These are phyloP conservation scores for Dioscorea zingiberensis DNA, from an alignment of 106 monocot species.

Conservation along the genomic window DNA sequence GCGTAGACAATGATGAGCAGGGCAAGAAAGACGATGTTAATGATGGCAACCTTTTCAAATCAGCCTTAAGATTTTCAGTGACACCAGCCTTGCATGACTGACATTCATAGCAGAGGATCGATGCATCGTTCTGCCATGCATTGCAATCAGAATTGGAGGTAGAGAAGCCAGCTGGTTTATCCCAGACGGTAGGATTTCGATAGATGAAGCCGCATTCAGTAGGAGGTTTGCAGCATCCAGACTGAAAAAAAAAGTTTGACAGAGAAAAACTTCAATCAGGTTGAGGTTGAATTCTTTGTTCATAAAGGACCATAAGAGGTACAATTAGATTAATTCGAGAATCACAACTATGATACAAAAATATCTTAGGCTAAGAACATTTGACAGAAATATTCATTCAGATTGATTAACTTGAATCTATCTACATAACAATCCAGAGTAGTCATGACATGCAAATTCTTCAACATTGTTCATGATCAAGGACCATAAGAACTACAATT, in stretches of 20 bases:
- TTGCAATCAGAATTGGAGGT: neutral
- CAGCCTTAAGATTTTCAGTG: neutral
- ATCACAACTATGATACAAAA: no score
- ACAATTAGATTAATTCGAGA: no score
- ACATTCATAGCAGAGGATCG: neutral
- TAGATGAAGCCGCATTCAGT: neutral
- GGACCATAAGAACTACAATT: no score
- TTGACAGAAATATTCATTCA: no score
- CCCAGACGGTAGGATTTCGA: neutral
- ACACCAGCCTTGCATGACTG: neutral
- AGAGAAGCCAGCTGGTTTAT: neutral
- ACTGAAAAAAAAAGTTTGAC: neutral
- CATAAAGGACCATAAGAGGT: no score
- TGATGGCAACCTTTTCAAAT: slow-evolving; percentile 3
- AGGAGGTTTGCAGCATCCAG: slow-evolving; percentile 2
- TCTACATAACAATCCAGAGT: no score
- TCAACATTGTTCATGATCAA: no score
- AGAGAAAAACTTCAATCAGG: neutral
- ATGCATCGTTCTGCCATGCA: neutral
- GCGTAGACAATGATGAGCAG: neutral
- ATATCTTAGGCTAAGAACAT: no score
- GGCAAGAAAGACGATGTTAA: neutral
- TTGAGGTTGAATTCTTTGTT: neutral
- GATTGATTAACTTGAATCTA: no score
- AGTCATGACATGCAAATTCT: no score